Evolutionary conservation across 495 filamentous ascomycete genomes (phyloP).

Genomic region (Lasiosphaeriaceae sp.): DNA sequence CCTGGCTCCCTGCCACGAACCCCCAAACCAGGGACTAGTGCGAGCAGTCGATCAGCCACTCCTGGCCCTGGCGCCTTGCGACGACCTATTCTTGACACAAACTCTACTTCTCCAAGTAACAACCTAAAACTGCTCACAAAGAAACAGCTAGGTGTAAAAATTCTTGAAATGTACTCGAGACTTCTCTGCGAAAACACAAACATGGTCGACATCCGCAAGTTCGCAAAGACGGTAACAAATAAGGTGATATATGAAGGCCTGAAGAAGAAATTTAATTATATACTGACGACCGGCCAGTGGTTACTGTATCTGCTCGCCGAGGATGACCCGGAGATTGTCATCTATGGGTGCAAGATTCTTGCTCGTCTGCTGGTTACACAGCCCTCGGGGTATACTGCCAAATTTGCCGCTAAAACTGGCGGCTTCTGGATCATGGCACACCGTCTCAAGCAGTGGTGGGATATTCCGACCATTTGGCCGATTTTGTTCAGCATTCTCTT

Average conservation of each 20-base stretch:
- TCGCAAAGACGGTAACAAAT: slow-evolving; percentile 91
- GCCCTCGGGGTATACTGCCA: slow-evolving; percentile 72
- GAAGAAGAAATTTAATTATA: slow-evolving; percentile 15
- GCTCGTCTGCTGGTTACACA: slow-evolving; percentile 79
- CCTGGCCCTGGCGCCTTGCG: slow-evolving; percentile 28
- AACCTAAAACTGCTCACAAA: slow-evolving; percentile 38
- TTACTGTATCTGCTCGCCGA: slow-evolving; percentile 89
- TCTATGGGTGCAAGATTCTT: slow-evolving; percentile 78
- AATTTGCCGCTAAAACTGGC: slow-evolving; percentile 79
- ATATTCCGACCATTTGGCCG: slow-evolving; percentile 77
- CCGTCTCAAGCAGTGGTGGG: slow-evolving; percentile 85
- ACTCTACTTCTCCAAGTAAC: slow-evolving; percentile 8
- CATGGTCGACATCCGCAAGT: slow-evolving; percentile 68
- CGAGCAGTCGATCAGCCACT: slow-evolving; percentile 34
- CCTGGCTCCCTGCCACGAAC: slow-evolving; percentile 47
- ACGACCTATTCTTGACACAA: slow-evolving; percentile 31
- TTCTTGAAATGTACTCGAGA: slow-evolving; percentile 78
- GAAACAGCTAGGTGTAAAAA: slow-evolving; percentile 64
- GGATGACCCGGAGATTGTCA: slow-evolving; percentile 75
- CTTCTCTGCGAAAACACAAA: slow-evolving; percentile 73
- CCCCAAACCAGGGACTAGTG: slow-evolving; percentile 41
- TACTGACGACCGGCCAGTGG: slow-evolving; percentile 65
- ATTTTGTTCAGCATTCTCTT: slow-evolving; percentile 89
- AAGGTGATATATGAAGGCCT: slow-evolving; percentile 60
- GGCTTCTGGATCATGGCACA: slow-evolving; percentile 82